Evolutionary conservation across 108 stramenopile species (phyloP), one percentile per base, ranked within the genome.

Genomic region (Nannochloropsis gaditana): DNA sequence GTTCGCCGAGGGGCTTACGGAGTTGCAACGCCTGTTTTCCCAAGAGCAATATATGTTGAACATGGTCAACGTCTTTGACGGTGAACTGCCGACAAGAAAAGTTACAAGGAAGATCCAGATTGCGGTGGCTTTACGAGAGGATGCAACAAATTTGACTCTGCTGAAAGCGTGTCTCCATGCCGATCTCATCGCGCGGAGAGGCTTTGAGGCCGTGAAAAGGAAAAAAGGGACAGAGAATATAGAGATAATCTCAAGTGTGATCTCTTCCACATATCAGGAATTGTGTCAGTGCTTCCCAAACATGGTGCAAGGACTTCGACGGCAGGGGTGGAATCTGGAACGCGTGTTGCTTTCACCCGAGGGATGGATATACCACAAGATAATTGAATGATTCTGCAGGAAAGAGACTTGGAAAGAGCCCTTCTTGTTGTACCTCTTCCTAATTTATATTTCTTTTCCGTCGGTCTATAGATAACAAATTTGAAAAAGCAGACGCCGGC

Each of bases 61-160:
- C 15, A 82, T 83, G 11, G 43, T 43, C 19, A 82, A n/a, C 59
- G 80, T 80, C 81, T 80, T 5, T 43, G 9, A 9, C n/a, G 15
- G 21, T 19, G 31, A 21, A 5, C 0, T 15, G 15, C 15, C 11
- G 15, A 31, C 11, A 42, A 43, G 5, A 81, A 15, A 42, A 15
- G 15, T 15, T 11, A 15, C 41, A 8, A 19, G 42, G 31, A 42
- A 42, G 31, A 82, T 82, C 44, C 73, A 45, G 41, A 44, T 86
- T 5, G 79, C 79, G 43, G 80, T 86, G 17, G 86, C 73, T 82
- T 79, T 86, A 21, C 41, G 86, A 79, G 86, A 86, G 42, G 86
- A 86, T 9, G 86, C 86, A 43, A 79, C 83, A 2, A 43, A 59
- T 5, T 41, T 79, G 43, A 50, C 82, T 41, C 82, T 82, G 9